Base-by-base conservation (phyloP, 1,284 basidiomycete species). In the Ustilago bromivora region DNA sequence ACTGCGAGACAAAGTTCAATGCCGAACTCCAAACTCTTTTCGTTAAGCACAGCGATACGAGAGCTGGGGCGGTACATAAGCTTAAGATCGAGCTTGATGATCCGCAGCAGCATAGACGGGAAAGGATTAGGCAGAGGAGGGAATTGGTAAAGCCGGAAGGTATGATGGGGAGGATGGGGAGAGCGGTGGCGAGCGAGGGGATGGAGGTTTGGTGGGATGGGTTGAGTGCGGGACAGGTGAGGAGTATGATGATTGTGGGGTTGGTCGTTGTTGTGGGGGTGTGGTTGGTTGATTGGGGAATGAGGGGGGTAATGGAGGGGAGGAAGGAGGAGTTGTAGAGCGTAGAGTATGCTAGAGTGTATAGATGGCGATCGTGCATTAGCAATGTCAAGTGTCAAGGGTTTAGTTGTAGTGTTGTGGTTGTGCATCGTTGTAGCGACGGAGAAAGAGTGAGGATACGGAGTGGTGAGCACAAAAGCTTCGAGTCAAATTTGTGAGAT, bases 21-120 rank as follows among this genome's bases (percentile, higher is more conserved):
- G 67, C 63, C 17, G 73, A 76, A 11, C 52, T 74, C 1, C 81
- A 83, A 54, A 78, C 80, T 11, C 64, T 83, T 32, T 78, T 62
- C n/a, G 73, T 82, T 8, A 57, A 57, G 19, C 79, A 81, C 34
- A 59, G 23, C 6, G 66, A 76, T 49, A 65, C 46, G 1, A 38
- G 63, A 23, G 69, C 73, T 3, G 66, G 65, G 4, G 73, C 67
- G 15, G 40, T 60, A 46, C 80, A 82, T 65, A 70, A 59, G 53
- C 54, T 80, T 19, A 61, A 65, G 63, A 71, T 82, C 53, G 65
- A 66, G 49, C 15, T 79, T 41, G 57, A 65, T 1, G 57, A 77
- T 40, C 53, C 60, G 6, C 32, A 65, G 9, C 56, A 28, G 15
- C 57, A 65, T 23, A 61, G 54, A 36, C 28, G 57, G 35, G 17